Conservation (phyloP, 176 grass and related monocot species). For the Ensete glaucum region DNA sequence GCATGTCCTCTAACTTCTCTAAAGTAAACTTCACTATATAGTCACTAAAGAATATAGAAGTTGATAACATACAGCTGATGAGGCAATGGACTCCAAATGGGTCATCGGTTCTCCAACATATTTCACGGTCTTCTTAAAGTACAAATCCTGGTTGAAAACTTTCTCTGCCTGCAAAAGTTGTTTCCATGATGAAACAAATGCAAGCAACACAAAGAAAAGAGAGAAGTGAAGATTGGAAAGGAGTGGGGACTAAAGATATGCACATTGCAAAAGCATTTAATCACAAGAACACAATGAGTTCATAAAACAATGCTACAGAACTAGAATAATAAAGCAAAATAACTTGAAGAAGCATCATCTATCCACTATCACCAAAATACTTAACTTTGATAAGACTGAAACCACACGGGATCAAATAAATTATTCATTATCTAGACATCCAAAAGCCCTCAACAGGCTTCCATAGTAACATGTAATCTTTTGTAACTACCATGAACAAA, state of each 20-base stretch:
- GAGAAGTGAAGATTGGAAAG: not conserved
- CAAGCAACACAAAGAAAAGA: not conserved
- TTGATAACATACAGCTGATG: constrained; percentile 54
- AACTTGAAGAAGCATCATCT: not conserved
- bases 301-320: not conserved
- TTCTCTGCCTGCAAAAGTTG: constrained; percentile 74
- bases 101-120: constrained; percentile 94
- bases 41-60: constrained; percentile 9
- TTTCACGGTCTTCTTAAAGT: constrained; percentile 90
- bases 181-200: not conserved
- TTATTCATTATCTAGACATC: no score
- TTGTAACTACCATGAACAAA: no score
- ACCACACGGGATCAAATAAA: no score
- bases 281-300: not conserved
- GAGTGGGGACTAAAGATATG: no score
- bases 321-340: not conserved
- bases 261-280: no score
- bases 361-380: not conserved
- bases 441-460: no score
- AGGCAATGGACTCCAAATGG: constrained; percentile 97
- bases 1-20: not conserved
- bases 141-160: constrained; percentile 98
- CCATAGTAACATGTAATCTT: no score
- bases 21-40: not conserved
- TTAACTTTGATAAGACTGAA: no score